phyloP scores from a whole-genome alignment of 495 filamentous ascomycete species.

The Recurvomyces mirabilis region DNA sequence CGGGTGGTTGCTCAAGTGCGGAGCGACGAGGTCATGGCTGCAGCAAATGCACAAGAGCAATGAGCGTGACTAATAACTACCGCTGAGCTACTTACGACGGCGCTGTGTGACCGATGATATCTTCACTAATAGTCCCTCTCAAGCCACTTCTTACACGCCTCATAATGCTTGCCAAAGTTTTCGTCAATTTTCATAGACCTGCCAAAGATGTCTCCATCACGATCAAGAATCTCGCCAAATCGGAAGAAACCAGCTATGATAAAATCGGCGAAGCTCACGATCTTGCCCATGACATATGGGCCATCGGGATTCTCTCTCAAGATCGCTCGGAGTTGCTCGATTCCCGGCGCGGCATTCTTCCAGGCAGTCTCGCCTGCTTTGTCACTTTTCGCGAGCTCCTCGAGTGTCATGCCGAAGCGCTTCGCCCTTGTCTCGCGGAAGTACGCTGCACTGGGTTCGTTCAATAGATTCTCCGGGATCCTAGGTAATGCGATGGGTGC shows the following conservation, averaged over 20 bases:
- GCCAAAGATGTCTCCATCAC: constrained; percentile 16
- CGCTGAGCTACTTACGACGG: too few species aligned
- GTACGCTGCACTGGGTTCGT: constrained; percentile 32
- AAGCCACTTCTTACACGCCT: constrained; percentile 28
- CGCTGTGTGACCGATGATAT: too few species aligned
- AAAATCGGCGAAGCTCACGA: constrained; percentile 32
- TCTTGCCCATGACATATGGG: constrained; percentile 37
- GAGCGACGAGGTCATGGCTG: too few species aligned
- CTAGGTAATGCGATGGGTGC: constrained; percentile 26
- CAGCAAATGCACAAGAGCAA: too few species aligned
- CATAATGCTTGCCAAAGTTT: constrained; percentile 18
- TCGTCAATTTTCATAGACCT: constrained; percentile 18
- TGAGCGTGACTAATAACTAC: too few species aligned
- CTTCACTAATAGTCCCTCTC: constrained; percentile 20
- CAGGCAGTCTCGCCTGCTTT: constrained; percentile 30
- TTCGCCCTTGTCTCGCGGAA: constrained; percentile 35
- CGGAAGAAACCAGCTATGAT: constrained; percentile 29
- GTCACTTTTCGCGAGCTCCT: constrained; percentile 31
- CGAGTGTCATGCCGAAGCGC: constrained; percentile 35
- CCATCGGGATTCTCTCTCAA: constrained; percentile 43
- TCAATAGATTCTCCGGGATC: constrained; percentile 33
- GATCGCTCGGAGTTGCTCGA: constrained; percentile 36
- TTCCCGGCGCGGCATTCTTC: constrained; percentile 26
- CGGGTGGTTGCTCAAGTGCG: too few species aligned
- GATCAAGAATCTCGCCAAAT: constrained; percentile 26